Evolutionary conservation across 768 basidiomycete genomes (phyloP).

Genomic region (Aureoboletus auriporus): DNA sequence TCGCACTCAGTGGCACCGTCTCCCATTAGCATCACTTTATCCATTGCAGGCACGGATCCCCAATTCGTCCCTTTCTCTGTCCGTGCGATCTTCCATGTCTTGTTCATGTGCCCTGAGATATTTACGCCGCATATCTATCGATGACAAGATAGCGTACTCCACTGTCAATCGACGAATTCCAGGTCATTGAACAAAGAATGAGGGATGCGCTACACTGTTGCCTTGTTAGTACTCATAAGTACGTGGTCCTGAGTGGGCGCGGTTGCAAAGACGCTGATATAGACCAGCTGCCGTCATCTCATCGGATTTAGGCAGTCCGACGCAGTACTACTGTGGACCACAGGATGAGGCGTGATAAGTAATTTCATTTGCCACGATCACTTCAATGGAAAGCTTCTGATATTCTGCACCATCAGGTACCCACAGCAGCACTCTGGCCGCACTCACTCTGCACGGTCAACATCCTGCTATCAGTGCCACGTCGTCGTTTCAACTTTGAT

Average conservation of each 20-base stretch:
- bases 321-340: neutral
- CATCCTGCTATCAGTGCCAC: neutral
- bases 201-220: neutral
- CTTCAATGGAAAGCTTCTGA: neutral
- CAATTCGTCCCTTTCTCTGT: neutral
- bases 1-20: neutral
- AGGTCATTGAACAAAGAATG: neutral
- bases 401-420: neutral
- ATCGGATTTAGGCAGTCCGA: too few relatives aligned
- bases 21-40: neutral
- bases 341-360: slow-evolving; percentile 1
- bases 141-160: slow-evolving; percentile 1
- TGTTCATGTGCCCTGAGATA: neutral
- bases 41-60: neutral
- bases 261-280: neutral
- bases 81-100: neutral
- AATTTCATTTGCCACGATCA: neutral
- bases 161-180: neutral
- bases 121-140: neutral
- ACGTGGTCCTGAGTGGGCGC: neutral
- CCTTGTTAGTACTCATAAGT: neutral
- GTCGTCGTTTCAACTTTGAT: neutral
- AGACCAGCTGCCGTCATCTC: too few relatives aligned
- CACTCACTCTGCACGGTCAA: neutral
- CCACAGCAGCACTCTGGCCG: neutral